phyloP scores from a whole-genome alignment of 257 asterid species.

The Penstemon davidsonii region DNA sequence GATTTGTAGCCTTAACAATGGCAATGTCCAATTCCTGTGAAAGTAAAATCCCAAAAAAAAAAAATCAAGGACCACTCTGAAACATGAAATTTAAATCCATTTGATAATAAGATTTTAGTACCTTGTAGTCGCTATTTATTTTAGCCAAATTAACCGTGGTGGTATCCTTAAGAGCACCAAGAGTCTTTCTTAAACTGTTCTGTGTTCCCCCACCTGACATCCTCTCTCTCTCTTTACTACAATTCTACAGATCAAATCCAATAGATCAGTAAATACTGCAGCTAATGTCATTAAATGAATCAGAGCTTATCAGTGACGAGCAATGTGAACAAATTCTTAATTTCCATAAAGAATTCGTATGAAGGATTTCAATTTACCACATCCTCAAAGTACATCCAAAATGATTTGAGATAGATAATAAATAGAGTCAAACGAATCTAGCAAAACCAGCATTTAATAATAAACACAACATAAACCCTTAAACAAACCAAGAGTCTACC shows the following conservation, averaged over 20 bases:
- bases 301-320: constrained; percentile 21
- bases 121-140: constrained; percentile 93
- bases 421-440: not conserved
- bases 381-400: constrained; percentile 12
- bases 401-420: not conserved
- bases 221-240: constrained; percentile 34
- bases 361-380: constrained; percentile 26
- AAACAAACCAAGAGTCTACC: constrained; percentile 25
- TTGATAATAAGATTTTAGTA: constrained; percentile 23
- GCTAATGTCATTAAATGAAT: constrained; percentile 30
- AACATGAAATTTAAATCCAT: constrained; percentile 7
- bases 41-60: not conserved
- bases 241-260: constrained; percentile 34
- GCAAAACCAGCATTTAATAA: not conserved
- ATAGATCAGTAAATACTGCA: constrained; percentile 15
- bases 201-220: constrained; percentile 90
- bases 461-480: constrained; percentile 13
- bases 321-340: not conserved
- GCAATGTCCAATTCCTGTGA: constrained; percentile 92
- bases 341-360: constrained; percentile 23
- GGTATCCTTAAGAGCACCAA: constrained; percentile 91
- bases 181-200: constrained; percentile 87
- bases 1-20: constrained; percentile 96
- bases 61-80: constrained; percentile 16
- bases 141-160: constrained; percentile 96